Evolutionary conservation across 2,329 filamentous ascomycete species (phyloP).

Genomic region (Aspergillus aculeatinus): DNA sequence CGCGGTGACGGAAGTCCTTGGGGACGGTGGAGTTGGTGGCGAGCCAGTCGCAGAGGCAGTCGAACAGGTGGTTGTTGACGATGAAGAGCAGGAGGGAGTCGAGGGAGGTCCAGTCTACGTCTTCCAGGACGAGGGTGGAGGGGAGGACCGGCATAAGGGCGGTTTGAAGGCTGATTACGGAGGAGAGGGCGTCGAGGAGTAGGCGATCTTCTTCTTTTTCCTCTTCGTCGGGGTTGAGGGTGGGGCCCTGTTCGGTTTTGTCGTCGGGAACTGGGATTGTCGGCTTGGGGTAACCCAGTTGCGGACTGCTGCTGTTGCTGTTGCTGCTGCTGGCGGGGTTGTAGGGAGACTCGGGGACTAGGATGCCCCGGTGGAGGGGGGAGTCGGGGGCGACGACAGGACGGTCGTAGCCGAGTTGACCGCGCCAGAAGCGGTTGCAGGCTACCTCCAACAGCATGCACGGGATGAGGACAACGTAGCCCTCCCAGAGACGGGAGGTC

Average conservation of each 20-base stretch:
- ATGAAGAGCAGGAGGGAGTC: conserved; percentile 28
- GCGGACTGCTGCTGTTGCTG: not conserved
- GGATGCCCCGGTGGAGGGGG: not conserved
- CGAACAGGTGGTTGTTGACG: conserved; percentile 27
- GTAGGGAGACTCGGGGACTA: not conserved
- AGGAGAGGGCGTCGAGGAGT: conserved; percentile 10
- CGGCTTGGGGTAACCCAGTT: not conserved
- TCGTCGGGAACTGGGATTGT: not conserved
- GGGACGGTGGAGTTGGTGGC: conserved; percentile 18
- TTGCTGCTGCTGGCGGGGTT: not conserved
- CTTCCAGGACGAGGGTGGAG: not conserved
- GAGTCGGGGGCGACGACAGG: conserved; percentile 22
- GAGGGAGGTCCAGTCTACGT: conserved; percentile 13
- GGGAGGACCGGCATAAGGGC: conserved; percentile 3
- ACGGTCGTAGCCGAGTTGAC: conserved; percentile 48
- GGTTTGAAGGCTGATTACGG: conserved; percentile 9
- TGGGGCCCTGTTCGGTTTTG: not conserved
- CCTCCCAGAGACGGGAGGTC: conserved; percentile 53
- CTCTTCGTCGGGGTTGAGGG: not conserved
- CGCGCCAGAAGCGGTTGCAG: conserved; percentile 53
- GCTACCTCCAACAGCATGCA: conserved; percentile 49
- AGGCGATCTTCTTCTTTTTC: conserved; percentile 12
- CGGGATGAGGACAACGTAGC: conserved; percentile 52
- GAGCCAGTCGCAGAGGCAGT: conserved; percentile 28
- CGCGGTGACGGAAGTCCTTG: conserved; percentile 1